Evolutionary conservation across 177 flowering plant species (phyloP), one percentile per base, ranked within the genome.

Genomic region (Vitis hybrid): DNA sequence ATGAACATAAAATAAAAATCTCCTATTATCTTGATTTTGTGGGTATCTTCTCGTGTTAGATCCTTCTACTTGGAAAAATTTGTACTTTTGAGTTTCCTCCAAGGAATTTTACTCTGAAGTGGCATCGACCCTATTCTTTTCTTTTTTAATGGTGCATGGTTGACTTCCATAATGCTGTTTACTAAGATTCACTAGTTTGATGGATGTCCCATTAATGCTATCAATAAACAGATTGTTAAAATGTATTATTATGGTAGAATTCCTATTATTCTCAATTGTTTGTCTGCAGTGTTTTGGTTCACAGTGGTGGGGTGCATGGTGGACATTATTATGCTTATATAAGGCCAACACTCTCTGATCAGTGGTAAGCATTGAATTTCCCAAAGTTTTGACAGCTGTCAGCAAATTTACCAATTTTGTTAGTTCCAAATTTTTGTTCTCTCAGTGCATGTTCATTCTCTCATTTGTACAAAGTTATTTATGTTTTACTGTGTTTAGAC

Each of bases 321-420:
- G 94, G 94, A 66, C 94, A 89, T 65, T 89, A 89, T 76, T 88
- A 89, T 79, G 91, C 94, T 73, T 89, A 83, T 75, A 89, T 89
- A 65, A 81, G 94, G 81, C 94, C 94, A 14, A 89, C 90, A 17
- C 87, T 87, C 52, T 84, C 90, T 22, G 90, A 87, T 66, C 89
- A 83, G 28, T 88, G 92, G 92, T 88, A 80, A 73, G 85, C 58
- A 38, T 31, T 59, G 17, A 70, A 18, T 62, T 33, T 17, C 56
- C 13, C 14, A 19, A 58, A 38, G 18, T 53, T 53, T n/a, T 53
- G 56, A 5, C 56, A 53, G 56, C 56, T 44, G 31, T 28, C 31
- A 28, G 31, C 31, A 17, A 14, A 15, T 13, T 6, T 17, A 55
- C 17, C 6, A 14, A 14, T 12, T 17, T 55, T 55, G 8, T 14